These are phyloP conservation scores for Hypomyces perniciosus DNA, from an alignment of 2,329 filamentous ascomycete genomes.

Conservation along the genomic window DNA sequence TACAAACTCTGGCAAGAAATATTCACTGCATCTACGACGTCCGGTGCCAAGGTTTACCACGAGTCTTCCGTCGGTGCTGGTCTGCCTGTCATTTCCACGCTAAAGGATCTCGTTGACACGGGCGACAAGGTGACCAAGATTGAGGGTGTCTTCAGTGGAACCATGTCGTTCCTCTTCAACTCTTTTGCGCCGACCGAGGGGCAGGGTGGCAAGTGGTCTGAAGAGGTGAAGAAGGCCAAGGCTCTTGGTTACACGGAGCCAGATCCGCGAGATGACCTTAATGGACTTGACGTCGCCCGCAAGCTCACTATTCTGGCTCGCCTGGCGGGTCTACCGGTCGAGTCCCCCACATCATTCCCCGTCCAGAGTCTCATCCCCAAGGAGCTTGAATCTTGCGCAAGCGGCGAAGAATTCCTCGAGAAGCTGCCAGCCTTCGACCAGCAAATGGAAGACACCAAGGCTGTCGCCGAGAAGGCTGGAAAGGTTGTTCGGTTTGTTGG, in stretches of 20 bases:
- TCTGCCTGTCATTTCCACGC: constrained; percentile 84
- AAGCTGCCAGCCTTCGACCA: constrained; percentile 75
- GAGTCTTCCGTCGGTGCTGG: constrained; percentile 93
- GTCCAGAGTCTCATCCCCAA: constrained; percentile 90
- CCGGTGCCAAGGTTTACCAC: constrained; percentile 82
- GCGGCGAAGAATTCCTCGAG: constrained; percentile 79
- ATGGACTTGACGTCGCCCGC: constrained; percentile 84
- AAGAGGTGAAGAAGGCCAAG: constrained; percentile 88
- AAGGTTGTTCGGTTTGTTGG: constrained; percentile 95
- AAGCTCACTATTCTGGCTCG: constrained; percentile 94
- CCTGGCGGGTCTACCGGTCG: constrained; percentile 72
- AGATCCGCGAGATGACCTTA: constrained; percentile 79
- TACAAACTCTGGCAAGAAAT: constrained; percentile 83
- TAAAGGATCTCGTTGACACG: constrained; percentile 91
- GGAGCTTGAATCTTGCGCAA: constrained; percentile 70
- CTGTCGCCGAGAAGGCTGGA: constrained; percentile 75
- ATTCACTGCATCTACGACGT: constrained; percentile 63
- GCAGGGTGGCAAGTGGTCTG: constrained; percentile 74
- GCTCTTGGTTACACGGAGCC: constrained; percentile 88
- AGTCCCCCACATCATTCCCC: constrained; percentile 82
- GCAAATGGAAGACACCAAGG: constrained; percentile 85
- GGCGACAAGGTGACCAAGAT: constrained; percentile 89
- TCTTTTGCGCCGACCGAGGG: constrained; percentile 80
- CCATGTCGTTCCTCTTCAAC: constrained; percentile 98
- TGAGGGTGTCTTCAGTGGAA: constrained; percentile 95